phyloP scores from a whole-genome alignment of 148 eudicot species.

The Nepenthes mirabilis region DNA sequence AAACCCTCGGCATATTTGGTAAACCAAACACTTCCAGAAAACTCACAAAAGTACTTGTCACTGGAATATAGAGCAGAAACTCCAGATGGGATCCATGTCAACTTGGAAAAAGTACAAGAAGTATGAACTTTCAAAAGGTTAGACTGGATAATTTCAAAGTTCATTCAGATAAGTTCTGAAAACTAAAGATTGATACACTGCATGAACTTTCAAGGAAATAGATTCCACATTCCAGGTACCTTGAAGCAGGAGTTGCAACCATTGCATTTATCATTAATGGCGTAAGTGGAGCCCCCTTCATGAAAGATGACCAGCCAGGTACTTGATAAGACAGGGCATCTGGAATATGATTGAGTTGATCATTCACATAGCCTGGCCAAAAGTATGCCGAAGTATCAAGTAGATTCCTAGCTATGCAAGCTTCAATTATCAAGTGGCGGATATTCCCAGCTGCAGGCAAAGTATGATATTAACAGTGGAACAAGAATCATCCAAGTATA shows the following conservation, averaged over 20 bases:
- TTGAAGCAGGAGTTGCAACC: conserved; percentile 82
- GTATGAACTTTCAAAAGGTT: neutral
- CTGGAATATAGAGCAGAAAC: no score
- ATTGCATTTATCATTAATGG: conserved; percentile 56
- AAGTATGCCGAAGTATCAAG: conserved; percentile 82
- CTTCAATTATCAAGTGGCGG: conserved; percentile 84
- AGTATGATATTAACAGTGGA: neutral
- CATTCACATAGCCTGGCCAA: conserved; percentile 90
- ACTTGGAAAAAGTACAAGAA: no score
- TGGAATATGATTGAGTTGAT: conserved; percentile 44
- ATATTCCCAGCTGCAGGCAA: conserved; percentile 76
- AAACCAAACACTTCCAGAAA: no score
- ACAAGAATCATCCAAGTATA: no score
- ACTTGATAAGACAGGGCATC: conserved; percentile 50
- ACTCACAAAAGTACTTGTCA: no score
- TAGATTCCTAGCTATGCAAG: conserved; percentile 80
- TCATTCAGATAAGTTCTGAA: neutral
- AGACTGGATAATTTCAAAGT: neutral
- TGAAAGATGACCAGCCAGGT: conserved; percentile 79
- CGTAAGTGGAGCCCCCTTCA: conserved; percentile 74
- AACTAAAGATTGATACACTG: neutral
- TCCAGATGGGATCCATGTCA: no score
- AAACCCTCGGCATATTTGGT: no score
- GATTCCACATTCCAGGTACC: conserved; percentile 30
- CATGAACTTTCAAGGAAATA: neutral